Percentiles rank a stretch among this genome's conserved stretches.
Conservation (phyloP, 2,329 filamentous ascomycete genomes). For the Colletotrichum caudatum region DNA sequence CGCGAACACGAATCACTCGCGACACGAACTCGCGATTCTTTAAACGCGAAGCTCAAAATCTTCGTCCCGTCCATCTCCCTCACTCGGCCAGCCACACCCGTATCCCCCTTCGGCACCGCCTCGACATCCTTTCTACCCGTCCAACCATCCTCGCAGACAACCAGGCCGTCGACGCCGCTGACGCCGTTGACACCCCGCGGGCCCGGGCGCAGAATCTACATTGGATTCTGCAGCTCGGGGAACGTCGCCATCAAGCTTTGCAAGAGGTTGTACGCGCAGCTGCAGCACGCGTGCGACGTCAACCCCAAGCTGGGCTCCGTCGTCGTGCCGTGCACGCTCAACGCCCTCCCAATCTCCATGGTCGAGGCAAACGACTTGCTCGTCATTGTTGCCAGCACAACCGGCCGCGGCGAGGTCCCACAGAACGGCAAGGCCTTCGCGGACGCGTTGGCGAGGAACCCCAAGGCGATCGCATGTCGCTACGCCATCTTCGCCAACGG, state of each 20-base stretch:
- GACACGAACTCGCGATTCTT: not conserved
- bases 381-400: slow-evolving; percentile 36
- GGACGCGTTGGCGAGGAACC: slow-evolving; percentile 30
- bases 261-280: slow-evolving; percentile 39
- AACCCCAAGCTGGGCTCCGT: slow-evolving; percentile 37
- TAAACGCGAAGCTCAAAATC: slow-evolving; percentile 34
- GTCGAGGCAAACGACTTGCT: slow-evolving; percentile 31
- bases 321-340: slow-evolving; percentile 37
- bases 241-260: slow-evolving; percentile 40
- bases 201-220: slow-evolving; percentile 35
- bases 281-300: slow-evolving; percentile 38
- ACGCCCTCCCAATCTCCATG: slow-evolving; percentile 33
- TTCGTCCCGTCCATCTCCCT: slow-evolving; percentile 36
- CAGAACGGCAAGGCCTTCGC: slow-evolving; percentile 39
- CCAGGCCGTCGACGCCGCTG: slow-evolving; percentile 35
- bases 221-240: slow-evolving; percentile 40
- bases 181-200: slow-evolving; percentile 29
- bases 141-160: slow-evolving; percentile 7
- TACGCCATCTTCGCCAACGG: slow-evolving; percentile 39
- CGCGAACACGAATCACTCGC: slow-evolving; percentile 15
- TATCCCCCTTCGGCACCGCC: slow-evolving; percentile 33
- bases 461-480: slow-evolving; percentile 17
- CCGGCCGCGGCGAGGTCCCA: slow-evolving; percentile 33
- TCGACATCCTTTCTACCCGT: slow-evolving; percentile 26
- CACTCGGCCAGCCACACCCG: slow-evolving; percentile 31